Percentiles rank a stretch among this genome's conserved stretches.
phyloP scores from a whole-genome alignment of 495 filamentous ascomycete species.

The Cercophora samala region DNA sequence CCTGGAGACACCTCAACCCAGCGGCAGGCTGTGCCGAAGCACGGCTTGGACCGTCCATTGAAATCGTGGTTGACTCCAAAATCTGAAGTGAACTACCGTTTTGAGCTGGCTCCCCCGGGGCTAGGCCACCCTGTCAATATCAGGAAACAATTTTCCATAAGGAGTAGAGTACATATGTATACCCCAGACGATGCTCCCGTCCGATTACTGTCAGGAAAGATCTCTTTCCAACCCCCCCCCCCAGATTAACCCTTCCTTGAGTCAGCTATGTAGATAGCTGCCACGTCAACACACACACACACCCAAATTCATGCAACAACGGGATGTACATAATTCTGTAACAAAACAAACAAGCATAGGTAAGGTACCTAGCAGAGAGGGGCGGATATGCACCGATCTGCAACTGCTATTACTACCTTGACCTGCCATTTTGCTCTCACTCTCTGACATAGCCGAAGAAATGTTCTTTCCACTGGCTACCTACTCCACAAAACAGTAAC shows the following conservation, averaged over 20 bases:
- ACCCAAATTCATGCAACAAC: neutral
- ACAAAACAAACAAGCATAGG: neutral
- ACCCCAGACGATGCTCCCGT: neutral
- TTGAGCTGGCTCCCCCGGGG: neutral
- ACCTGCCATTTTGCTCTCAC: neutral
- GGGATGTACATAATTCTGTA: neutral
- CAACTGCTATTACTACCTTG: neutral
- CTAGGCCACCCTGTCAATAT: neutral
- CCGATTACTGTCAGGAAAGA: too few species aligned
- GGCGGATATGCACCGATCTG: conserved; percentile 3
- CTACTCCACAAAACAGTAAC: neutral
- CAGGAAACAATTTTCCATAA: too few species aligned
- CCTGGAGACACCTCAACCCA: too few species aligned
- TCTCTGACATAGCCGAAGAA: neutral
- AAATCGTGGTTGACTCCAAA: neutral
- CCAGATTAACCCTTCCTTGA: neutral
- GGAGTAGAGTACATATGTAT: neutral
- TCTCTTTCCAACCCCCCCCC: neutral
- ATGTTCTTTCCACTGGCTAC: neutral
- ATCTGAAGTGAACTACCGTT: conserved; percentile 2
- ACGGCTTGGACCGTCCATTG: neutral
- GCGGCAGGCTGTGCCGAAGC: neutral
- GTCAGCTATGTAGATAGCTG: too few species aligned
- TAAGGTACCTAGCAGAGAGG: neutral
- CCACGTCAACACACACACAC: conserved; percentile 5